Conservation (phyloP, 1,139 yeast species). For the Debaryomyces singareniensis region DNA sequence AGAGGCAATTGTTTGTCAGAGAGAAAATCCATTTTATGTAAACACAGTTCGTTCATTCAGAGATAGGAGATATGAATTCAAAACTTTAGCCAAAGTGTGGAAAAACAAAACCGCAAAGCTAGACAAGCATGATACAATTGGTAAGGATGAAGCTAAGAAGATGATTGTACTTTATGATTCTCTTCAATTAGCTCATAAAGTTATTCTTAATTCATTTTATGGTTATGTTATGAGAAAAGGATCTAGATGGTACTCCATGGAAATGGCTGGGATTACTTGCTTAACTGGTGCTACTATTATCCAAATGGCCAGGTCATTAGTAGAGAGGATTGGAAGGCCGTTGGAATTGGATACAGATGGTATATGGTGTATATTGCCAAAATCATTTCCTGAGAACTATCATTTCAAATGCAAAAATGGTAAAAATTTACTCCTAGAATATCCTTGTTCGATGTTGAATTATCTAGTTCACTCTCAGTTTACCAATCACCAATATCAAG, state of each 20-base stretch:
- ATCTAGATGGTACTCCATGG: constrained; percentile 98
- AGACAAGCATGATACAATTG: constrained; percentile 46
- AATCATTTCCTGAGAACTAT: constrained; percentile 87
- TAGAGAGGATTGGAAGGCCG: constrained; percentile 94
- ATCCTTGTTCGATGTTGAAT: constrained; percentile 96
- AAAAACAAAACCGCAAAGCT: constrained; percentile 68
- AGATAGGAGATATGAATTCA: constrained; percentile 94
- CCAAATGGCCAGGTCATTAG: constrained; percentile 90
- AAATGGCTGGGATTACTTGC: constrained; percentile 99
- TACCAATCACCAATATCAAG: constrained; percentile 94
- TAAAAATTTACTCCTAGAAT: constrained; percentile 69
- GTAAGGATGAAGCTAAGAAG: constrained; percentile 78
- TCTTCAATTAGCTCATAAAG: constrained; percentile 93
- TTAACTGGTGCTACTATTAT: constrained; percentile 96
- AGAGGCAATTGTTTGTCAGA: constrained; percentile 93
- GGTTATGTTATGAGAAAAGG: constrained; percentile 99
- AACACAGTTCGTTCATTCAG: constrained; percentile 91
- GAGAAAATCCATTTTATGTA: constrained; percentile 96
- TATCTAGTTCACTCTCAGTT: constrained; percentile 85
- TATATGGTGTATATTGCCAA: constrained; percentile 97
- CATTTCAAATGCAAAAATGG: constrained; percentile 70
- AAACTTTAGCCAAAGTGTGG: constrained; percentile 92
- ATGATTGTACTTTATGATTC: constrained; percentile 95
- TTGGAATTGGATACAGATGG: constrained; percentile 98
- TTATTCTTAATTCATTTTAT: constrained; percentile 91